phyloP scores from a whole-genome alignment of 169 alveolate species.

The Amoebophrya sp. region DNA sequence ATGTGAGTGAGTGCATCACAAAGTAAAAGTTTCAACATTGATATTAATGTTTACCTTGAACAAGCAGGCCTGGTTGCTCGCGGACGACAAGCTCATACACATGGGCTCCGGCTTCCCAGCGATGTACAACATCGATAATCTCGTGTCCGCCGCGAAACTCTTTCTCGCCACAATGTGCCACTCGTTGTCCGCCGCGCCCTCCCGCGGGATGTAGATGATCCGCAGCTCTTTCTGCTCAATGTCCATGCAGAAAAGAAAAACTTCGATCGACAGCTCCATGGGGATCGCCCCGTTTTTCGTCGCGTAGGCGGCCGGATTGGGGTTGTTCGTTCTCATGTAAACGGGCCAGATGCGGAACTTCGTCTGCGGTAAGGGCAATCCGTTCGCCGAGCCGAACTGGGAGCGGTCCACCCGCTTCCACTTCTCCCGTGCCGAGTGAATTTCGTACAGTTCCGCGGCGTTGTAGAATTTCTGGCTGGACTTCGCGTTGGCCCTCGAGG shows the following conservation, averaged over 20 bases:
- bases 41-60: neutral
- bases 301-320: neutral
- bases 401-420: neutral
- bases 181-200: neutral
- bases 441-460: neutral
- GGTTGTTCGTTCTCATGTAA: neutral
- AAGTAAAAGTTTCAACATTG: neutral
- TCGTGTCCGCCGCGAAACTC: neutral
- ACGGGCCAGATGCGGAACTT: constrained; percentile 14
- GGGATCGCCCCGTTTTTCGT: neutral
- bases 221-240: neutral
- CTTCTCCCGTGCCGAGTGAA: neutral
- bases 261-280: neutral
- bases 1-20: too few species aligned
- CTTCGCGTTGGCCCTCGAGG: too few species aligned
- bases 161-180: constrained; percentile 11
- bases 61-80: neutral
- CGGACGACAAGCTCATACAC: neutral
- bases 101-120: neutral
- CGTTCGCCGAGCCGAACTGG: neutral
- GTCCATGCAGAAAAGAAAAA: neutral
- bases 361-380: neutral
- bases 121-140: neutral
- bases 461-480: neutral
- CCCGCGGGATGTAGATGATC: neutral